phyloP scores from a whole-genome alignment of 805 yeast genomes.

The Saccharomycopsis synnaedendra region DNA sequence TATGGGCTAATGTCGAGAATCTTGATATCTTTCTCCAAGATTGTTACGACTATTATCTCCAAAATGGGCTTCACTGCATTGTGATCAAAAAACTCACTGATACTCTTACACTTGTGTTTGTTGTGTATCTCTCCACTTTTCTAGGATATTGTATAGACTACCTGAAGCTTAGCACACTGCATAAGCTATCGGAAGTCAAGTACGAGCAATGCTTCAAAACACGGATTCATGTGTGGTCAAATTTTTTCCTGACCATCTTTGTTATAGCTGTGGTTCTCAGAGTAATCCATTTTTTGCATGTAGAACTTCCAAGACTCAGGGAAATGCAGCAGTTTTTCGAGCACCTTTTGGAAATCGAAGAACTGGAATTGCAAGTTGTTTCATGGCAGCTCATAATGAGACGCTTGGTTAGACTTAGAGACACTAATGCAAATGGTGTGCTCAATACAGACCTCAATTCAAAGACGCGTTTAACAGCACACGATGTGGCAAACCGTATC shows the following conservation, averaged over 20 bases:
- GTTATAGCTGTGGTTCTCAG: conserved; percentile 36
- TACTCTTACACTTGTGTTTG: conserved; percentile 64
- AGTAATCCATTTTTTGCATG: conserved; percentile 39
- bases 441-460: conserved; percentile 43
- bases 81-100: conserved; percentile 54
- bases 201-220: conserved; percentile 27
- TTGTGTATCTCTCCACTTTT: conserved; percentile 67
- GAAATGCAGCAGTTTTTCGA: conserved; percentile 73
- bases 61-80: conserved; percentile 79
- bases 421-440: conserved; percentile 51
- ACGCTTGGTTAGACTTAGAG: conserved; percentile 60
- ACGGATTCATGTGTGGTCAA: conserved; percentile 17
- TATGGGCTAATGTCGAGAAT: conserved; percentile 94
- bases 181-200: conserved; percentile 25
- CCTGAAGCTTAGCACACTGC: conserved; percentile 26
- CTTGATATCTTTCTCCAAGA: conserved; percentile 79
- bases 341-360: conserved; percentile 58
- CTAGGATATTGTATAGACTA: conserved; percentile 75
- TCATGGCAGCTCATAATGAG: conserved; percentile 85
- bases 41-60: conserved; percentile 72
- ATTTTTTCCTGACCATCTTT: conserved; percentile 19
- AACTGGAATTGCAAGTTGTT: conserved; percentile 81
- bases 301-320: conserved; percentile 52
- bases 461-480: conserved; percentile 75
- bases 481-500: conserved; percentile 87